A percentile compares a stretch with the other conserved stretches of the same genome.
Conservation (phyloP, 306 rosid genomes). For the Crataegus laevigata region DNA sequence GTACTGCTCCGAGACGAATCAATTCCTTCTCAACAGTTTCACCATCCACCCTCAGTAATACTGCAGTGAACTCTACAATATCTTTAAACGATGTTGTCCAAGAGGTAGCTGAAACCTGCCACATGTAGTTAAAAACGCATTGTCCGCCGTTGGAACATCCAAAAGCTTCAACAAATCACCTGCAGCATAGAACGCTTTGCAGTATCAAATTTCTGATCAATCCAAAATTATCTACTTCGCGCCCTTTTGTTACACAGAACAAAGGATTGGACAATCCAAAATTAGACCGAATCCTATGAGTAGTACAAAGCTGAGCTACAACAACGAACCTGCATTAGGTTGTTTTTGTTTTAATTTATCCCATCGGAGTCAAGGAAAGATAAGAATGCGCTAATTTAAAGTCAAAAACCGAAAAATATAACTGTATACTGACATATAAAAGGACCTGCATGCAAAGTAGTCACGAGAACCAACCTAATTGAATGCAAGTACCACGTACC, state of each 20-base stretch:
- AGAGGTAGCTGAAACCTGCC: conserved; percentile 98
- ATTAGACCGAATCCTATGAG: not conserved
- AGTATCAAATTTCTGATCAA: not conserved
- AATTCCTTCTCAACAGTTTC: conserved; percentile 87
- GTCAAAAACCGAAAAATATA: no score
- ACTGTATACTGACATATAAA: not conserved
- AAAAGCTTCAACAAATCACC: conserved; percentile 84
- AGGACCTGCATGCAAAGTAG: not conserved
- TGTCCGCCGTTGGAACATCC: conserved; percentile 63
- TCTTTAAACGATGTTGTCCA: conserved; percentile 94
- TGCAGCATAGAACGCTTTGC: not conserved
- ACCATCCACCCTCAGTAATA: conserved; percentile 68
- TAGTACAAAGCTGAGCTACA: no score
- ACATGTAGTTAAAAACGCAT: conserved; percentile 64
- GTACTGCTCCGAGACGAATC: conserved; percentile 71
- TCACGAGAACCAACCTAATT: not conserved
- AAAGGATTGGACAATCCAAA: not conserved
- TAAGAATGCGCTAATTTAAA: not conserved
- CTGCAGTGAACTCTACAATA: conserved; percentile 88
- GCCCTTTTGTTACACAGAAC: not conserved
- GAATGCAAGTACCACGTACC: not conserved
- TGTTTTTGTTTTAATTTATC: no score
- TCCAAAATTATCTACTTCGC: not conserved
- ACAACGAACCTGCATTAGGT: no score
- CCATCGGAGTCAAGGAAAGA: not conserved